A percentile compares a stretch with the other conserved stretches of the same genome.
These are phyloP conservation scores for maize (Zea mays) DNA, from an alignment of 176 grass and related monocot genomes.

Conservation along the genomic window Zm-B73-REFERENCE-NAM-5.0 NC_050098.1:136483501-136484000, in stretches of 20 bases:
- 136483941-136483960: too few species aligned
- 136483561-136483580: constrained; percentile 29
- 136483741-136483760: not conserved
- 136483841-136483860: constrained; percentile 16
- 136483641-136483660: constrained; percentile 20
- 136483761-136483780: not conserved
- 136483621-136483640: not conserved
- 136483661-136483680: not conserved
- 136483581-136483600: constrained; percentile 26
- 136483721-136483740: constrained; percentile 43
- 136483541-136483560: constrained; percentile 84
- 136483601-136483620: constrained; percentile 8
- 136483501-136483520: constrained; percentile 62
- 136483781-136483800: not conserved
- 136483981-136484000: too few species aligned
- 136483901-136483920: not conserved
- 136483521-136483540: constrained; percentile 99
- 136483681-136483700: constrained; percentile 75
- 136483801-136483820: not conserved
- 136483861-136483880: not conserved
- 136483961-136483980: too few species aligned
- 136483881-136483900: not conserved
- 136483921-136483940: too few species aligned
- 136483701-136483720: constrained; percentile 60
- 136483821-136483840: not conserved